A percentile compares a stretch with the other conserved stretches of the same genome.
These are phyloP conservation scores for Thielaviopsis euricoi DNA, from an alignment of 2,329 filamentous ascomycete species.

Conservation along the genomic window DNA sequence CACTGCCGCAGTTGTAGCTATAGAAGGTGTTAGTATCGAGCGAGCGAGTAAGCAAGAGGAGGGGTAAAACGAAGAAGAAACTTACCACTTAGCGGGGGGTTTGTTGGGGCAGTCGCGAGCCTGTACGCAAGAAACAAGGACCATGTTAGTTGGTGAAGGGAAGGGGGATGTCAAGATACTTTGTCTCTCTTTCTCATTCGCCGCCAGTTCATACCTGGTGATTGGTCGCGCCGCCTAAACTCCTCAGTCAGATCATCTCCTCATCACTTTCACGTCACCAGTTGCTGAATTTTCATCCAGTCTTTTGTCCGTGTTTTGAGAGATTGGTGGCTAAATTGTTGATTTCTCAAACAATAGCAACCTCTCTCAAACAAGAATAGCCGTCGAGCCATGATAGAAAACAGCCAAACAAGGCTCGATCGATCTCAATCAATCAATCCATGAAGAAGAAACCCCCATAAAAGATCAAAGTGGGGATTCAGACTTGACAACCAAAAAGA, in stretches of 20 bases:
- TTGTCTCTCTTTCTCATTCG: slow-evolving; percentile 11
- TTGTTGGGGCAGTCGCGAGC: slow-evolving; percentile 77
- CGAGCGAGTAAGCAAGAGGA: neutral
- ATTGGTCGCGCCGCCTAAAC: slow-evolving; percentile 51
- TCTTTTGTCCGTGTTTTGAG: neutral
- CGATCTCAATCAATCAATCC: neutral
- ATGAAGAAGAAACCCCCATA: neutral
- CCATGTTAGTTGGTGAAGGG: slow-evolving; percentile 13
- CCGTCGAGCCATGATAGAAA: neutral
- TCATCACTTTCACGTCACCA: slow-evolving; percentile 10
- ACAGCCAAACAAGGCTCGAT: neutral
- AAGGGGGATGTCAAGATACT: slow-evolving; percentile 3
- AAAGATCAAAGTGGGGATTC: neutral
- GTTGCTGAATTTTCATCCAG: neutral
- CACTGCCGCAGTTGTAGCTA: slow-evolving; percentile 71
- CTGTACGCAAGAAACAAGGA: slow-evolving; percentile 23
- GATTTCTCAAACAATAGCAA: neutral
- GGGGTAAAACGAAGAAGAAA: slow-evolving; percentile 11
- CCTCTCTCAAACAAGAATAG: neutral
- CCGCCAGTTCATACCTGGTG: slow-evolving; percentile 48
- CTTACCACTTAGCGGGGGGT: slow-evolving; percentile 67
- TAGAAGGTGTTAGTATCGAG: slow-evolving; percentile 13
- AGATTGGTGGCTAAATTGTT: neutral
- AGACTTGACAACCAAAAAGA: neutral
- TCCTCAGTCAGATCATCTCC: slow-evolving; percentile 15